phyloP scores from a whole-genome alignment of 2,329 filamentous ascomycete genomes.

The Ceratocystis huliohia region DNA sequence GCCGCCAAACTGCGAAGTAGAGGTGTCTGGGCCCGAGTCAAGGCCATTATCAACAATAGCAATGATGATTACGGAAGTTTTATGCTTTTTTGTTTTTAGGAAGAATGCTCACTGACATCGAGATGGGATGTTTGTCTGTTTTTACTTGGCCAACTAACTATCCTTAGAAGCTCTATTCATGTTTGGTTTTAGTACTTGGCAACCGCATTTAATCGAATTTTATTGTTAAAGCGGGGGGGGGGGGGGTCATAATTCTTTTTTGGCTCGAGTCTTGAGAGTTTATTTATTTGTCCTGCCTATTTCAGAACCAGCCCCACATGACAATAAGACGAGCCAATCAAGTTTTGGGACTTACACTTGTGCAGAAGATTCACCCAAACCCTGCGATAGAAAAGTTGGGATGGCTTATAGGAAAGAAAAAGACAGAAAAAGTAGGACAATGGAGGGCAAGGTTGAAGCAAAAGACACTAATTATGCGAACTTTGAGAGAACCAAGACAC shows the following conservation, averaged over 20 bases:
- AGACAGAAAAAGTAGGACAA: too few species aligned
- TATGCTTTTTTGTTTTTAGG: neutral
- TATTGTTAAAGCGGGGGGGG: neutral
- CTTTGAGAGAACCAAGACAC: too few species aligned
- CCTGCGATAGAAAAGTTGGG: slow-evolving; percentile 1
- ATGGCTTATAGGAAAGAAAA: too few species aligned
- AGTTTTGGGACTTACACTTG: slow-evolving; percentile 16
- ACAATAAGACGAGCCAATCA: slow-evolving; percentile 7
- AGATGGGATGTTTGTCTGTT: too few species aligned
- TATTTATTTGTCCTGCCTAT: neutral
- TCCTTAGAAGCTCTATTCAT: too few species aligned
- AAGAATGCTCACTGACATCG: too few species aligned
- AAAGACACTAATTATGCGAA: too few species aligned
- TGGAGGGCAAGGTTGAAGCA: too few species aligned
- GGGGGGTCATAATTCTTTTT: neutral
- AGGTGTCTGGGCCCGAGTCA: slow-evolving; percentile 13
- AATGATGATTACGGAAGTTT: slow-evolving; percentile 14
- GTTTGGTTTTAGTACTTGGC: too few species aligned
- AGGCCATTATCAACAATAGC: slow-evolving; percentile 20
- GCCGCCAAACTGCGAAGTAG: neutral
- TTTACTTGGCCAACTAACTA: too few species aligned
- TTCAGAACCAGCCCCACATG: neutral
- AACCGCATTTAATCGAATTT: neutral
- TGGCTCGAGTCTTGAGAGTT: neutral
- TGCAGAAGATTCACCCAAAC: slow-evolving; percentile 5